Base-by-base conservation (phyloP, 306 rosid genomes). In the Dryas alaskensis region DNA sequence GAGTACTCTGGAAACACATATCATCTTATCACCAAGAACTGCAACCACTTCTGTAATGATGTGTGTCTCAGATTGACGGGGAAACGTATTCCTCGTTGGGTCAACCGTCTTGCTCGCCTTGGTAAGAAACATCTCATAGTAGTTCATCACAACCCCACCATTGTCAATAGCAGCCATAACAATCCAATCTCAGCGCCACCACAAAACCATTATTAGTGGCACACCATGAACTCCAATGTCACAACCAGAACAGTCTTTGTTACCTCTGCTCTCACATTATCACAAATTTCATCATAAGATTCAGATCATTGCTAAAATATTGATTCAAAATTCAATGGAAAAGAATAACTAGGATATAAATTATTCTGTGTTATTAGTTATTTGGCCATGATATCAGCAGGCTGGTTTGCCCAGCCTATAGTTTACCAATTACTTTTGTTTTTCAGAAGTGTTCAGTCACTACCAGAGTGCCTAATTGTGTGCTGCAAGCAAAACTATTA, bases 91-190 rank as follows among this genome's bases (percentile, higher is more conserved):
- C 99, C 99, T 65, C 83, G 96, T 6, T 95, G 99, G 99, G 96
- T 95, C 2, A 95, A 95, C 72, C 91, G 99, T 10, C 99, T 95
- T 46, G 99, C 99, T 57, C 87, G 98, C 51, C 92, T 95, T 16
- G 99, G 99, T 94, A 80, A 83, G 78, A 60, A 54, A 2, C 16
- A 42, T 57, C 67, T 72, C n/a, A 8, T 25, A 13, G 16, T 16
- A 22, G 54, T 45, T 57, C 1, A 57, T 12, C 16, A 3, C 51
- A 19, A 3, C 9, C 52, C 22, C 4, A 45, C 25, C 40, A 8
- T 9, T 69, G 17, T 22, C 17, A 42, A 52, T 54, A 71, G 50
- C 17, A 31, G 37, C 37, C 37, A 31, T 31, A 31, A 31, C 3
- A 31, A 31, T 31, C 37, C 37, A 31, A 31, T 31, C 37, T 2